A percentile compares a stretch with the other conserved stretches of the same genome.
These are phyloP conservation scores for Brassica cretica DNA, from an alignment of 345 rosid species.

Conservation along the genomic window DNA sequence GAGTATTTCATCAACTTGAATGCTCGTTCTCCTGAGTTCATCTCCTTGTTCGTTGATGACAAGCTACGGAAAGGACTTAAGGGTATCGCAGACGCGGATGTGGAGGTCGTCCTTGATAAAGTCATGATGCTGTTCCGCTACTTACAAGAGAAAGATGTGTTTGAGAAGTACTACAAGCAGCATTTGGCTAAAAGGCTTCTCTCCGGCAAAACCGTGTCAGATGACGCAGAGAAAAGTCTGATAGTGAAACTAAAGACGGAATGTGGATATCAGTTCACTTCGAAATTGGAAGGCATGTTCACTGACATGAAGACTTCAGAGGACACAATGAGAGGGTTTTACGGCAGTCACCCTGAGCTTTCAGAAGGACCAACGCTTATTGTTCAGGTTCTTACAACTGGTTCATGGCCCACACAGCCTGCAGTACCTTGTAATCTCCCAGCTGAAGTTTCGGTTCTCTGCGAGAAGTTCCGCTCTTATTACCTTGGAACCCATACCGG, in stretches of 20 bases:
- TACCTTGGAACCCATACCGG: constrained; percentile 98
- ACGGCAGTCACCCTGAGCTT: constrained; percentile 69
- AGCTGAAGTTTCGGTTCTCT: constrained; percentile 75
- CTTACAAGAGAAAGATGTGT: constrained; percentile 97
- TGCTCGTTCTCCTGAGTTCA: constrained; percentile 91
- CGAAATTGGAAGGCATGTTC: constrained; percentile 97
- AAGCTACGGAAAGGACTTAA: constrained; percentile 89
- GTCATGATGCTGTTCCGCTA: constrained; percentile 99
- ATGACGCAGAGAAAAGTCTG: constrained; percentile 96
- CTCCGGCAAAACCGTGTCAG: constrained; percentile 90
- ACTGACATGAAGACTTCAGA: constrained; percentile 99
- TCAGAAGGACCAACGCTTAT: constrained; percentile 85
- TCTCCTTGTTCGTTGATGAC: constrained; percentile 93
- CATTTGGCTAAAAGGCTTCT: constrained; percentile 95
- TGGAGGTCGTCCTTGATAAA: constrained; percentile 88
- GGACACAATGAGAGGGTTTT: constrained; percentile 89
- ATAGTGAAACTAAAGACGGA: constrained; percentile 96
- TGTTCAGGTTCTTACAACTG: constrained; percentile 95
- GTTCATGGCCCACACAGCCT: constrained; percentile 97
- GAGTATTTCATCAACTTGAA: constrained; percentile 93
- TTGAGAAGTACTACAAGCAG: constrained; percentile 97
- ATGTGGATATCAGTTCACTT: constrained; percentile 97
- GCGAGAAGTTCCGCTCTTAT: constrained; percentile 90
- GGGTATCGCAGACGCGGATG: constrained; percentile 90
- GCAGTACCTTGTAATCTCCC: constrained; percentile 86